These are phyloP conservation scores for Talaromyces sp. DNA, from an alignment of 2,329 filamentous ascomycete genomes.

Conservation along the genomic window DNA sequence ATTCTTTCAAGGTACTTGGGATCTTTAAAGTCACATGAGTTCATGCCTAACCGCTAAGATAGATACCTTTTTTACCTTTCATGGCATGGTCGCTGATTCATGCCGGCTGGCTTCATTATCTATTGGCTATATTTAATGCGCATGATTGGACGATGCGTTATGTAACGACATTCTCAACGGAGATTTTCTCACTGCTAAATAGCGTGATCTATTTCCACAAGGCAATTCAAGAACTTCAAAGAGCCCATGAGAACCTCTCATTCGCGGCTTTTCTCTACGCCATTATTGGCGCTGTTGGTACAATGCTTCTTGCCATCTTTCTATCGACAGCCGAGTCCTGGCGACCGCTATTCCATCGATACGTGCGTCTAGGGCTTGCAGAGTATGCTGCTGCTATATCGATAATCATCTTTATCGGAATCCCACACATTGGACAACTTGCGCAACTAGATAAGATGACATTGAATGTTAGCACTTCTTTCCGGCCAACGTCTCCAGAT, in stretches of 20 bases:
- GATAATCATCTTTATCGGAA: constrained; percentile 60
- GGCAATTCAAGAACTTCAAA: constrained; percentile 58
- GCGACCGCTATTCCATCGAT: constrained; percentile 57
- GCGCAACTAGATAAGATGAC: constrained; percentile 54
- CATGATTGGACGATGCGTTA: constrained; percentile 68
- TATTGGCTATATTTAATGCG: constrained; percentile 61
- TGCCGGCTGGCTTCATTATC: constrained; percentile 59
- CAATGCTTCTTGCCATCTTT: constrained; percentile 57
- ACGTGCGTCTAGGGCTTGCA: constrained; percentile 55
- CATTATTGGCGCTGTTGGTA: constrained; percentile 59
- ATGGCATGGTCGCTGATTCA: constrained; percentile 66
- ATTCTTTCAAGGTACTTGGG: constrained; percentile 47
- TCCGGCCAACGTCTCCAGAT: constrained; percentile 53
- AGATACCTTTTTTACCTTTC: constrained; percentile 59
- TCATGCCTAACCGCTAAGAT: constrained; percentile 5
- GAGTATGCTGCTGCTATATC: constrained; percentile 64
- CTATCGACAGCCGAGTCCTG: constrained; percentile 58
- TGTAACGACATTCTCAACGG: constrained; percentile 61
- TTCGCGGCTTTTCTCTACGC: constrained; percentile 62
- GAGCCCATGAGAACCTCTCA: constrained; percentile 52
- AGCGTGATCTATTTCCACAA: constrained; percentile 66
- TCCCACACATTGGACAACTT: constrained; percentile 58
- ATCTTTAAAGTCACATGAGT: background rate
- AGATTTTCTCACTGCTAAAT: constrained; percentile 63
- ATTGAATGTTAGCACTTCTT: constrained; percentile 51